Percentiles rank a stretch among this genome's conserved stretches.
Conservation (phyloP, 2,329 filamentous ascomycete species). For the Fusarium vanettenii region DNA sequence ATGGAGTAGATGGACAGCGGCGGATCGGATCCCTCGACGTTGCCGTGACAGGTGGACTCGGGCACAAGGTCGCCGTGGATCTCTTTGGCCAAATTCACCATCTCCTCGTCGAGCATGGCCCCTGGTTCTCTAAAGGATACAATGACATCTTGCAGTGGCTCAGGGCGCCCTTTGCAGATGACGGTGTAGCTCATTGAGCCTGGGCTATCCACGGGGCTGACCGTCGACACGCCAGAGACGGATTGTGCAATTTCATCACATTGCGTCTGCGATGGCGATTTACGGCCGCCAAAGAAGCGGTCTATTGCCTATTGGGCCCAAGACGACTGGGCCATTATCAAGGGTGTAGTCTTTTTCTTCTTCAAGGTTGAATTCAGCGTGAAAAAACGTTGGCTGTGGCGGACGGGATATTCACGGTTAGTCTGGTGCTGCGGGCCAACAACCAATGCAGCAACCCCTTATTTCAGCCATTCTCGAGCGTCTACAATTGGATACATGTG, state of each 20-base stretch:
- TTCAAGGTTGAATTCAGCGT: constrained; percentile 1
- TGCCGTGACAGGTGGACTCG: constrained; percentile 35
- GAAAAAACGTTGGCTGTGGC: background rate
- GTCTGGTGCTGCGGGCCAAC: too few species aligned
- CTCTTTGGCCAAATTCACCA: constrained; percentile 39
- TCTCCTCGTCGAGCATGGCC: constrained; percentile 17
- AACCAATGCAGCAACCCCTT: too few species aligned
- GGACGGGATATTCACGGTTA: too few species aligned
- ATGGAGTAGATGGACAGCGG: constrained; percentile 39
- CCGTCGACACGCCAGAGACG: constrained; percentile 32
- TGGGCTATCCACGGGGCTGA: constrained; percentile 40
- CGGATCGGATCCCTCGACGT: constrained; percentile 40
- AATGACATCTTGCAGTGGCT: constrained; percentile 15
- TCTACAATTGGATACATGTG: too few species aligned
- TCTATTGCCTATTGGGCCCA: constrained; percentile 24
- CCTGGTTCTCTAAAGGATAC: constrained; percentile 29
- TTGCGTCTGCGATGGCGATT: constrained; percentile 37
- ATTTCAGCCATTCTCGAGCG: too few species aligned
- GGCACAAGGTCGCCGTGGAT: constrained; percentile 44
- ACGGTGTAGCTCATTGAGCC: constrained; percentile 47
- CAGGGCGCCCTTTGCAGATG: constrained; percentile 31
- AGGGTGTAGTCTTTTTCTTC: background rate
- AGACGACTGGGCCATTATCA: constrained; percentile 16
- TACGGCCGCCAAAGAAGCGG: constrained; percentile 33
- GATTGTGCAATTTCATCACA: constrained; percentile 37